phyloP scores from a whole-genome alignment of 228 moss, liverwort and hornwort genomes.

The Sphagnum magellanicum region DNA sequence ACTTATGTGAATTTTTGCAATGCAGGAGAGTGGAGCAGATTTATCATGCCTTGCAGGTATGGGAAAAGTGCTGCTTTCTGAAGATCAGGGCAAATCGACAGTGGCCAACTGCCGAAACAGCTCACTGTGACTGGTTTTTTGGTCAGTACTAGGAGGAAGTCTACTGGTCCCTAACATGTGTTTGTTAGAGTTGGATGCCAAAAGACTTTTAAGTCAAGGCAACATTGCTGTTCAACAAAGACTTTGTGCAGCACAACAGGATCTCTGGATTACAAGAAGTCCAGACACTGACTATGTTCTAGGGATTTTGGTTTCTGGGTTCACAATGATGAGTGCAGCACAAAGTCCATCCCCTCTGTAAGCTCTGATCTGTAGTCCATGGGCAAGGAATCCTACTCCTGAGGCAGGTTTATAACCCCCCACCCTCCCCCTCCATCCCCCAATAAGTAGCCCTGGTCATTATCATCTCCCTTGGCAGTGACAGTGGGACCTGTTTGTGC shows the following conservation, averaged over 20 bases:
- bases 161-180: slow-evolving; percentile 48
- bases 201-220: slow-evolving; percentile 54
- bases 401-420: too few species aligned
- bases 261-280: slow-evolving; percentile 17
- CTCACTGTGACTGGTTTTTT: slow-evolving; percentile 34
- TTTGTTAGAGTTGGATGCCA: slow-evolving; percentile 18
- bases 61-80: slow-evolving; percentile 3
- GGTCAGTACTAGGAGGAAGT: slow-evolving; percentile 44
- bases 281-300: slow-evolving; percentile 23
- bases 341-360: too few species aligned
- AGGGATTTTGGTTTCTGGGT: slow-evolving; percentile 28
- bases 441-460: too few species aligned
- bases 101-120: slow-evolving; percentile 25
- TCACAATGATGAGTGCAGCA: too few species aligned
- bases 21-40: not conserved
- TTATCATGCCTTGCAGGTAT: slow-evolving; percentile 10
- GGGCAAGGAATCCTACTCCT: too few species aligned
- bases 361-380: too few species aligned
- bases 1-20: not conserved
- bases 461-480: too few species aligned
- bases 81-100: not conserved
- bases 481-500: too few species aligned
- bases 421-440: too few species aligned
- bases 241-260: slow-evolving; percentile 30
- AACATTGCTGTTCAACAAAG: slow-evolving; percentile 59